Conservation (phyloP, 768 basidiomycete genomes). For the Lactifluus echinatus region DNA sequence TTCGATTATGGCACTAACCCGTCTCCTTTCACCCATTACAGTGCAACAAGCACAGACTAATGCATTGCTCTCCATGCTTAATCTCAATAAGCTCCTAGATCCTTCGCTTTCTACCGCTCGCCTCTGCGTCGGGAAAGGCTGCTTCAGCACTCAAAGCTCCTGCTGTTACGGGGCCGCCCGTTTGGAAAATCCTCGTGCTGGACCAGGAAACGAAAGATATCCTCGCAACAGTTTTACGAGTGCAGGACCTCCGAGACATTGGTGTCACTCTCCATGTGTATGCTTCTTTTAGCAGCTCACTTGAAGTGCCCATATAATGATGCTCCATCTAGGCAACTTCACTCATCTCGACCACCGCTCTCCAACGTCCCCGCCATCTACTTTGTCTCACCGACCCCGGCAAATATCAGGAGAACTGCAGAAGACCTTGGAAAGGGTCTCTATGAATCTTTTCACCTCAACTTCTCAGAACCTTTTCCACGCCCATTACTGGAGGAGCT, state of each 20-base stretch:
- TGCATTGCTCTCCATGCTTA: conserved; percentile 78
- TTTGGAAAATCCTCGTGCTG: conserved; percentile 94
- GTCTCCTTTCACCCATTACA: conserved; percentile 37
- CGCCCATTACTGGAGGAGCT: conserved; percentile 89
- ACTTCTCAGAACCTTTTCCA: conserved; percentile 89
- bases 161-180: conserved; percentile 55
- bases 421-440: conserved; percentile 85
- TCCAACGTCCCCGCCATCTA: conserved; percentile 96
- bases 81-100: conserved; percentile 63
- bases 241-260: conserved; percentile 93
- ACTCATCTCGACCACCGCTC: conserved; percentile 78
- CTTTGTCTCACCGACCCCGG: conserved; percentile 85
- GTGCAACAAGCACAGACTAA: conserved; percentile 85
- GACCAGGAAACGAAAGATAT: conserved; percentile 96
- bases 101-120: conserved; percentile 23
- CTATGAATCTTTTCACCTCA: conserved; percentile 90
- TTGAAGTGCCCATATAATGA: background rate
- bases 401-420: conserved; percentile 83
- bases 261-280: conserved; percentile 98
- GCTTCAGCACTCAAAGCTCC: conserved; percentile 41
- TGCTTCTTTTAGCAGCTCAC: conserved; percentile 27
- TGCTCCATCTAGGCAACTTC: conserved; percentile 63
- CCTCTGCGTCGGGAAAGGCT: conserved; percentile 31
- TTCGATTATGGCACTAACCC: background rate
- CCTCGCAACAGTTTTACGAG: conserved; percentile 90